Evolutionary conservation across 768 basidiomycete species (phyloP), one percentile per base, ranked within the genome.

Genomic region (Tylopilus rubrobrunneus): DNA sequence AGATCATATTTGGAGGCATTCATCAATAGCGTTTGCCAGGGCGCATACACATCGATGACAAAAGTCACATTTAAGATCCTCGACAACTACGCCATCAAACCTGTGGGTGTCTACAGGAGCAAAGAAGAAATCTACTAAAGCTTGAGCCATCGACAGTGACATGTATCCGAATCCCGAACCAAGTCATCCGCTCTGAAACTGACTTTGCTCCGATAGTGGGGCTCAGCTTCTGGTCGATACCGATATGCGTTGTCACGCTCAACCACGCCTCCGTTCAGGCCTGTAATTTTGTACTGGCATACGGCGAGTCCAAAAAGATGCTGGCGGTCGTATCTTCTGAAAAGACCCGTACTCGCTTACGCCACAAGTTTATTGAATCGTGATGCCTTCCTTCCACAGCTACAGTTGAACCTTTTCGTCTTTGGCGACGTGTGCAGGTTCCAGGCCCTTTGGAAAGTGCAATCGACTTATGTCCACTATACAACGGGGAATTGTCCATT

Each of bases 71-170:
- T 86, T 64, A 73, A 73, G 44, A 64, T 67, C 1, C 68, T 85
- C 8, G 84, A 85, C 60, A 55, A 70, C 3, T 61, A 72, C 15
- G 49, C 57, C 4, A 61, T 86, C 53, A 75, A 77, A 52, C 81
- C 81, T 7, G 61, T 81, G 6, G 84, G 84, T 2, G 55, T 85
- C 2, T 85, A 86, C 55, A 84, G 84, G 0, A 79, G 76, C 57
- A 80, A 74, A 60, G 62, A 71, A 5, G 74, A 79, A 55, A 78
- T 85, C 15, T 85, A 0, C 55, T 56, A 15, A 62, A 70, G 4
- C 61, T 76, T 10, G 66, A 58, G 67, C 67, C 7, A 60, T 83
- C 40, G 69, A 76, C 55, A 64, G 72, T 1, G 57, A 61, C 3
- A 70, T 59, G 84, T 82, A n/a, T n/a, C n/a, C n/a, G 51, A 31